A percentile compares a stretch with the other conserved stretches of the same genome.
Evolutionary conservation across 331 rosid species (phyloP).

Genomic region (Saraca asoca): DNA sequence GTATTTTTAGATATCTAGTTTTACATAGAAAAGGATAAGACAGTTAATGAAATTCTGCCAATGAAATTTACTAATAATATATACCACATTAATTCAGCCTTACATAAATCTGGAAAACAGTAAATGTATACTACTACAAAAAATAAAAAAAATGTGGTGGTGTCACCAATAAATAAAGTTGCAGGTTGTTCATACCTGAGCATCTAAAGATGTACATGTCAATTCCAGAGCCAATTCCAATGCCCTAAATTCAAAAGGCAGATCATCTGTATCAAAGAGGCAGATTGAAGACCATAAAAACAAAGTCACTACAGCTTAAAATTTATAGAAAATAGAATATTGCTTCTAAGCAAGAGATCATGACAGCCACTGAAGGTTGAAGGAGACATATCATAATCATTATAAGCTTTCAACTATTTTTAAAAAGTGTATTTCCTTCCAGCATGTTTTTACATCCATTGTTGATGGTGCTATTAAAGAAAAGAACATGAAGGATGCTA

Average conservation of each 20-base stretch:
- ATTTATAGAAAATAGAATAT: conserved; percentile 10
- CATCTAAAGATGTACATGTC: conserved; percentile 84
- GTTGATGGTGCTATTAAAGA: conserved; percentile 13
- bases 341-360: conserved; percentile 27
- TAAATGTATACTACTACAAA: not conserved
- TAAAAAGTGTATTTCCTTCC: conserved; percentile 15
- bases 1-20: conserved; percentile 19
- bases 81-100: conserved; percentile 4
- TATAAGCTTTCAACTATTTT: conserved; percentile 13
- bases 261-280: conserved; percentile 73
- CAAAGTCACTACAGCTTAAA: conserved; percentile 11
- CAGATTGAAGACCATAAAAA: conserved; percentile 14
- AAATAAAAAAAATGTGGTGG: conserved; percentile 13
- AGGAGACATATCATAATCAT: conserved; percentile 26
- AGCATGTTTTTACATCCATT: conserved; percentile 22
- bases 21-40: not conserved
- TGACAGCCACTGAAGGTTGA: conserved; percentile 11
- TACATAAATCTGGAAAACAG: conserved; percentile 3
- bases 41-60: conserved; percentile 17
- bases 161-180: conserved; percentile 20
- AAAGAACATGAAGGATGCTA: conserved; percentile 5
- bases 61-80: conserved; percentile 22
- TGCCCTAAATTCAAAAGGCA: conserved; percentile 92
- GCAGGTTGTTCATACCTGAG: conserved; percentile 65
- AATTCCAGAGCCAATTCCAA: conserved; percentile 90